Percentiles rank a stretch among this genome's conserved stretches.
Conservation (phyloP, 2,329 filamentous ascomycete genomes). For the Monilinia fructicola region DNA sequence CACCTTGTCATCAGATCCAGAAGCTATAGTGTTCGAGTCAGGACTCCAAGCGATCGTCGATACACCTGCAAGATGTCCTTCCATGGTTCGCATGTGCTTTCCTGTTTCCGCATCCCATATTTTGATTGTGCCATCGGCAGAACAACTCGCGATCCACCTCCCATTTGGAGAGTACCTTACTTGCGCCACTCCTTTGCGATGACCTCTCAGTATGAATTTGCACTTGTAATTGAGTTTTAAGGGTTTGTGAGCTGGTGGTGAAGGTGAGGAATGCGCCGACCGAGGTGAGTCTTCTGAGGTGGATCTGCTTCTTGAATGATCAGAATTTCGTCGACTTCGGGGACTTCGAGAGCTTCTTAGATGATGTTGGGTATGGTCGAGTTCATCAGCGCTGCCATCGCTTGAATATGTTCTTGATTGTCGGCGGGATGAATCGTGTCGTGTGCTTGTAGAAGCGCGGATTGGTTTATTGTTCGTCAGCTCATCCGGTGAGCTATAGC, state of each 20-base stretch:
- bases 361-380: constrained; percentile 35
- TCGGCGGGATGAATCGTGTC: constrained; percentile 31
- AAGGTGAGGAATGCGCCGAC: constrained; percentile 34
- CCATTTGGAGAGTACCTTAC: constrained; percentile 92
- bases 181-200: constrained; percentile 75
- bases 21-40: constrained; percentile 82
- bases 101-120: constrained; percentile 84
- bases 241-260: constrained; percentile 33
- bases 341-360: constrained; percentile 21
- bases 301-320: constrained; percentile 30
- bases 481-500: constrained; percentile 51
- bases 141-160: constrained; percentile 83
- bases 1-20: constrained; percentile 92
- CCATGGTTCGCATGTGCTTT: constrained; percentile 79
- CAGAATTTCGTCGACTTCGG: constrained; percentile 14
- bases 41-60: constrained; percentile 94
- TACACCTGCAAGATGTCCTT: constrained; percentile 90
- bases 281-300: constrained; percentile 31
- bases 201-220: constrained; percentile 71
- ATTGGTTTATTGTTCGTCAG: constrained; percentile 39
- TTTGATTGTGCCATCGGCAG: constrained; percentile 86
- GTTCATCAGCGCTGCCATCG: constrained; percentile 36
- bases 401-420: constrained; percentile 33
- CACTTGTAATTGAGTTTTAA: constrained; percentile 47
- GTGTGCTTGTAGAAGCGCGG: constrained; percentile 37